A percentile compares a stretch with the other conserved stretches of the same genome.
These are phyloP conservation scores for Scheffersomyces spartinae DNA, from an alignment of 805 yeast species.

Conservation along the genomic window DNA sequence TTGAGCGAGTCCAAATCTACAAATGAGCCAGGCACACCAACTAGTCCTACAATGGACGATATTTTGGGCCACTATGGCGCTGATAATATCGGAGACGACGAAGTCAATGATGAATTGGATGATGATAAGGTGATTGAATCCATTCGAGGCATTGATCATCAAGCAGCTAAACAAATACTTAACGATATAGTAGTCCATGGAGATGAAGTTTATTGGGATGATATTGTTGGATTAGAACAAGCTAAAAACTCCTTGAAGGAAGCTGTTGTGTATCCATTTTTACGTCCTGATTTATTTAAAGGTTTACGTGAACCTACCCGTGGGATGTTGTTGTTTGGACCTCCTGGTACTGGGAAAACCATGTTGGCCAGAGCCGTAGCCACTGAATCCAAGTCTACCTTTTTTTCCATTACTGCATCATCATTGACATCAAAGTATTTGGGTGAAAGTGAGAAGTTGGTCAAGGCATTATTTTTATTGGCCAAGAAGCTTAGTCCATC, in stretches of 20 bases:
- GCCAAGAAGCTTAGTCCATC: conserved; percentile 85
- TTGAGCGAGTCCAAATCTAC: conserved; percentile 3
- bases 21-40: conserved; percentile 2
- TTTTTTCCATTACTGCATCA: conserved; percentile 84
- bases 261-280: conserved; percentile 90
- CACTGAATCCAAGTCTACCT: conserved; percentile 85
- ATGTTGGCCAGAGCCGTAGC: conserved; percentile 97
- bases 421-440: conserved; percentile 77
- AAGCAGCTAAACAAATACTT: conserved; percentile 72
- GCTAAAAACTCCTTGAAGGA: conserved; percentile 87
- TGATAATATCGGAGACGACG: conserved; percentile 1
- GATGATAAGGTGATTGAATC: conserved; percentile 29
- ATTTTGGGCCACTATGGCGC: conserved; percentile 8
- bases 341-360: conserved; percentile 98
- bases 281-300: conserved; percentile 83
- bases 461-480: conserved; percentile 73
- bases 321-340: conserved; percentile 90
- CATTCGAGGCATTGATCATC: conserved; percentile 62
- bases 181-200: conserved; percentile 84
- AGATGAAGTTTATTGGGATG: conserved; percentile 90
- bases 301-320: conserved; percentile 91
- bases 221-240: conserved; percentile 82
- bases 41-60: conserved; percentile 15
- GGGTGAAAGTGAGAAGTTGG: conserved; percentile 92
- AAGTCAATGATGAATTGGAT: conserved; percentile 12